Evolutionary conservation across 768 basidiomycete genomes (phyloP).

Genomic region (Pulveroboletus sp.): DNA sequence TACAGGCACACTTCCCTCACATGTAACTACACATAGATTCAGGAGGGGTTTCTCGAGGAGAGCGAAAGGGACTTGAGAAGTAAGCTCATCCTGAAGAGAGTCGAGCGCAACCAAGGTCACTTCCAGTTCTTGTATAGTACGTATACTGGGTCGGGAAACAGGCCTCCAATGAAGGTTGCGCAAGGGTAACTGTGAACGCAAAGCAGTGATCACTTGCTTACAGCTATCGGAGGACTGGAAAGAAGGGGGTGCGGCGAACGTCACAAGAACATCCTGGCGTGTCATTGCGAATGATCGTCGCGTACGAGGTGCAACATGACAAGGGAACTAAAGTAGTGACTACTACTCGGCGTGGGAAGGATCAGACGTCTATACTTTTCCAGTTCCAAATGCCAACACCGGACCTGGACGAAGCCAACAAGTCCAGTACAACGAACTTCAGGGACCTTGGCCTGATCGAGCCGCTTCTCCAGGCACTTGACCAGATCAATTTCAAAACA

Average conservation of each 20-base stretch:
- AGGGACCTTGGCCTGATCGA: slow-evolving; percentile 83
- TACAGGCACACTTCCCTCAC: slow-evolving; percentile 62
- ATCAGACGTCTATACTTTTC: slow-evolving; percentile 2
- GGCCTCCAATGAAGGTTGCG: slow-evolving; percentile 94
- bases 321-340: too few species aligned
- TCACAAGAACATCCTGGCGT: slow-evolving; percentile 55
- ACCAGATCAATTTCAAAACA: slow-evolving; percentile 72
- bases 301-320: too few species aligned
- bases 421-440: slow-evolving; percentile 55
- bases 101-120: slow-evolving; percentile 69
- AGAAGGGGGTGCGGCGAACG: slow-evolving; percentile 60
- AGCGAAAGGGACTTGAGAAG: slow-evolving; percentile 71
- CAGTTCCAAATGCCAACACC: slow-evolving; percentile 50
- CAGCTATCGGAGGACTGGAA: slow-evolving; percentile 71
- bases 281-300: slow-evolving; percentile 26
- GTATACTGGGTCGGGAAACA: slow-evolving; percentile 59
- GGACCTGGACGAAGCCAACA: slow-evolving; percentile 61
- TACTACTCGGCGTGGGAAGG: slow-evolving; percentile 21
- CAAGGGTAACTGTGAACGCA: slow-evolving; percentile 75
- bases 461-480: slow-evolving; percentile 82
- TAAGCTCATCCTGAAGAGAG: slow-evolving; percentile 64
- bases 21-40: slow-evolving; percentile 80
- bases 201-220: slow-evolving; percentile 60
- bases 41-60: slow-evolving; percentile 84
- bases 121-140: slow-evolving; percentile 87